These are phyloP conservation scores for Edaphochlamys debaryana DNA, from an alignment of 139 green algal genomes.

Conservation along the genomic window DNA sequence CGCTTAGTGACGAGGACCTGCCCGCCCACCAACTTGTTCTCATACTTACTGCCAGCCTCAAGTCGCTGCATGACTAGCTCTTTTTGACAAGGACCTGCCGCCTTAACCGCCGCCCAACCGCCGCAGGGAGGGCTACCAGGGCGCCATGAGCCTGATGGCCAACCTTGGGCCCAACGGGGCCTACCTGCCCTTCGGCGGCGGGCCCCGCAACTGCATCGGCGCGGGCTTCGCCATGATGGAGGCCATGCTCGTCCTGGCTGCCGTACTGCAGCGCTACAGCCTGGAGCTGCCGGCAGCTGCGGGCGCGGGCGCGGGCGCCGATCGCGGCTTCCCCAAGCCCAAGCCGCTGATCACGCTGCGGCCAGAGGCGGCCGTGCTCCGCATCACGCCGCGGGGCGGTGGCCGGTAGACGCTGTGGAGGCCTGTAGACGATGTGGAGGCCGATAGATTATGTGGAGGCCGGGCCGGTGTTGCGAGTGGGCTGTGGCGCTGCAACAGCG, in stretches of 20 bases:
- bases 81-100: too few relatives aligned
- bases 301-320: not conserved
- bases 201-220: conserved; percentile 90
- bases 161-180: conserved; percentile 73
- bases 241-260: conserved; percentile 77
- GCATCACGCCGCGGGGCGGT: conserved; percentile 14
- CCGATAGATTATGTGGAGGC: too few relatives aligned
- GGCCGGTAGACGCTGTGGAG: too few relatives aligned
- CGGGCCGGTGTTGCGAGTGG: too few relatives aligned
- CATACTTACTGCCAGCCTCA: too few relatives aligned
- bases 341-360: conserved; percentile 81
- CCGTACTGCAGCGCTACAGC: conserved; percentile 65
- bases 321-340: conserved; percentile 53
- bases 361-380: conserved; percentile 62
- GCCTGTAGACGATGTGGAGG: too few relatives aligned
- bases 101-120: not conserved
- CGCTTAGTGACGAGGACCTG: too few relatives aligned
- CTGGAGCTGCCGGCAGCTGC: conserved; percentile 53
- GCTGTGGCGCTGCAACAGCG: too few relatives aligned
- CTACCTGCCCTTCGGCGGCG: conserved; percentile 83
- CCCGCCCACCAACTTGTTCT: too few relatives aligned
- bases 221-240: conserved; percentile 94
- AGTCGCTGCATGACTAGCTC: too few relatives aligned
- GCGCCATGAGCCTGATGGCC: conserved; percentile 49
- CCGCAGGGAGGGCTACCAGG: conserved; percentile 17